These are phyloP conservation scores for Lophium mytilinum DNA, from an alignment of 495 filamentous ascomycete species.

Conservation along the genomic window DNA sequence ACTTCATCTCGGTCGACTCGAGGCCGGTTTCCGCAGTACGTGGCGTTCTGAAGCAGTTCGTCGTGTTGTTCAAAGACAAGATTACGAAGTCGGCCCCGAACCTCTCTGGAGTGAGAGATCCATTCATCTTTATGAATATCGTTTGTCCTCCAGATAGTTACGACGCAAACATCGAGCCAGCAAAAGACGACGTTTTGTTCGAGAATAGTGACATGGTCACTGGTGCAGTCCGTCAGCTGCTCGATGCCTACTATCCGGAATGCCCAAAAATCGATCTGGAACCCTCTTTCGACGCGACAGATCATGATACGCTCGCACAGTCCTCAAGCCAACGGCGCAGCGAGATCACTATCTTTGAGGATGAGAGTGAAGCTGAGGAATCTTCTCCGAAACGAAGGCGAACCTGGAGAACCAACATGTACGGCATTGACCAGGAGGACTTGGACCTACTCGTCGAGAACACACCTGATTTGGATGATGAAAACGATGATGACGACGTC, in stretches of 20 bases:
- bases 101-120: conserved; percentile 40
- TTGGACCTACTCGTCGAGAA: conserved; percentile 8
- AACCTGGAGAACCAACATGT: conserved; percentile 17
- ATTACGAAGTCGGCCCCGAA: conserved; percentile 16
- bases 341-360: neutral
- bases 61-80: conserved; percentile 48
- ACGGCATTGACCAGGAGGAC: conserved; percentile 24
- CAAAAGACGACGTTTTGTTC: conserved; percentile 85
- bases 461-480: conserved; percentile 1
- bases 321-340: conserved; percentile 1
- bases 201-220: conserved; percentile 49
- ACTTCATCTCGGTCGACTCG: conserved; percentile 69
- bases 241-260: conserved; percentile 10
- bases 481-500: conserved; percentile 14
- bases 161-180: conserved; percentile 82
- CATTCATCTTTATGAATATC: conserved; percentile 70
- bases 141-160: conserved; percentile 63
- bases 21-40: conserved; percentile 59
- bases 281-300: conserved; percentile 2
- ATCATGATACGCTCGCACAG: neutral
- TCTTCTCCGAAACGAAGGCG: neutral
- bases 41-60: conserved; percentile 60
- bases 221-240: conserved; percentile 38
- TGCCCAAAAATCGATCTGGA: neutral
- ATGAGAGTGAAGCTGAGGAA: neutral